Conservation (phyloP, 352 stramenopile genomes). For the Blastocystis sp. region DNA sequence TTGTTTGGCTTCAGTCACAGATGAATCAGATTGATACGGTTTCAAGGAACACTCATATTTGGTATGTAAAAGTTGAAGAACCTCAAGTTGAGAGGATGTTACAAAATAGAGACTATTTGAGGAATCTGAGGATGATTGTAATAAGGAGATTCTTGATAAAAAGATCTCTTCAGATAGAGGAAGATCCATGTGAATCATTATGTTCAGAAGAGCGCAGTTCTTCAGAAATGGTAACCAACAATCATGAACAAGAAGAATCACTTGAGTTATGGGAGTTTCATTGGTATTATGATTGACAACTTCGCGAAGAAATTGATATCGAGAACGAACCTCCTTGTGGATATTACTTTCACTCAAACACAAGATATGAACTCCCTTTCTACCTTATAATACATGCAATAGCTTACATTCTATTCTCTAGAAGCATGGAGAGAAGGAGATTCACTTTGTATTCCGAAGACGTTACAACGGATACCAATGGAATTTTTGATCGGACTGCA, state of each 20-base stretch:
- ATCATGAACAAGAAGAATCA: slow-evolving; percentile 42
- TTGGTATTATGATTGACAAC: neutral
- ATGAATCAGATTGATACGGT: neutral
- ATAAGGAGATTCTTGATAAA: neutral
- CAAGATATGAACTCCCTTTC: neutral
- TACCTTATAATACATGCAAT: neutral
- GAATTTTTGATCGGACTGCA: neutral
- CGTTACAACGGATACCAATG: neutral
- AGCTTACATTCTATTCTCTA: neutral
- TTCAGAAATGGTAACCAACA: neutral
- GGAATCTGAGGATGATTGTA: neutral
- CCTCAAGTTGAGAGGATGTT: neutral
- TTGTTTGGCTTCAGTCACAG: neutral
- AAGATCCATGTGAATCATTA: slow-evolving; percentile 2
- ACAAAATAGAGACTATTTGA: neutral
- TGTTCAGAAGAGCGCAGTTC: neutral
- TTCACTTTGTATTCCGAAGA: slow-evolving; percentile 41
- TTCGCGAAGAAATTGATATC: neutral
- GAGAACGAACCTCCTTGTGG: slow-evolving; percentile 4
- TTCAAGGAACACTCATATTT: neutral
- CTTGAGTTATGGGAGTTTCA: neutral
- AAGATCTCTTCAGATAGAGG: slow-evolving; percentile 5
- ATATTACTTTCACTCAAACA: slow-evolving; percentile 34
- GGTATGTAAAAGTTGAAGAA: neutral
- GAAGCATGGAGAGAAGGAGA: slow-evolving; percentile 6